phyloP scores from a whole-genome alignment of 2,329 filamentous ascomycete species.

The Monilinia laxa region DNA sequence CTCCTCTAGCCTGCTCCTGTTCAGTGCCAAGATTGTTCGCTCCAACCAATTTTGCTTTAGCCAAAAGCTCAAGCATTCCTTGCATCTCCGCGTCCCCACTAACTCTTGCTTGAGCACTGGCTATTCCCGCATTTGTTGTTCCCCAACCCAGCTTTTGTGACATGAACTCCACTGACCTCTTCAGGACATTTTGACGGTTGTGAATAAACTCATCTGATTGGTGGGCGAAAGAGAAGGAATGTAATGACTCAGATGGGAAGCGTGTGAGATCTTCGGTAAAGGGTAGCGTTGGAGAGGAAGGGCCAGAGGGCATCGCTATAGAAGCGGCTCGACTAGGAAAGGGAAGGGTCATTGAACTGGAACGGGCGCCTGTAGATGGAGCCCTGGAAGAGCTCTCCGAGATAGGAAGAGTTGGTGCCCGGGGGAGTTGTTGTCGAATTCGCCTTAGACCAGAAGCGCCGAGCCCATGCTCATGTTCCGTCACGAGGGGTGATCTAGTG shows the following conservation, averaged over 20 bases:
- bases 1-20: constrained; percentile 49
- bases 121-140: constrained; percentile 69
- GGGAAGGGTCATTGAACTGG: constrained; percentile 65
- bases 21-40: constrained; percentile 58
- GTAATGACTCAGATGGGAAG: constrained; percentile 92
- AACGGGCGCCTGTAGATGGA: constrained; percentile 59
- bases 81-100: constrained; percentile 84
- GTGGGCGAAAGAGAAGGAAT: constrained; percentile 97
- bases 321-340: constrained; percentile 49
- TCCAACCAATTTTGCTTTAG: constrained; percentile 75
- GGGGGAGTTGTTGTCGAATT: constrained; percentile 82
- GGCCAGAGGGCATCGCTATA: constrained; percentile 49
- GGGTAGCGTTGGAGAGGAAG: constrained; percentile 65
- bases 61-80: constrained; percentile 84
- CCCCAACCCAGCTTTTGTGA: constrained; percentile 76
- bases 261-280: constrained; percentile 86
- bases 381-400: constrained; percentile 64
- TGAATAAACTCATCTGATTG: constrained; percentile 91
- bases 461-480: constrained; percentile 84
- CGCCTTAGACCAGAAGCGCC: constrained; percentile 84
- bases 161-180: constrained; percentile 95
- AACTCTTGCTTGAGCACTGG: constrained; percentile 78
- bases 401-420: constrained; percentile 63
- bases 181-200: constrained; percentile 87
- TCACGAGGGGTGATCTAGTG: constrained; percentile 73